phyloP scores from a whole-genome alignment of 495 filamentous ascomycete genomes.

The Penicillium coprophilum region DNA sequence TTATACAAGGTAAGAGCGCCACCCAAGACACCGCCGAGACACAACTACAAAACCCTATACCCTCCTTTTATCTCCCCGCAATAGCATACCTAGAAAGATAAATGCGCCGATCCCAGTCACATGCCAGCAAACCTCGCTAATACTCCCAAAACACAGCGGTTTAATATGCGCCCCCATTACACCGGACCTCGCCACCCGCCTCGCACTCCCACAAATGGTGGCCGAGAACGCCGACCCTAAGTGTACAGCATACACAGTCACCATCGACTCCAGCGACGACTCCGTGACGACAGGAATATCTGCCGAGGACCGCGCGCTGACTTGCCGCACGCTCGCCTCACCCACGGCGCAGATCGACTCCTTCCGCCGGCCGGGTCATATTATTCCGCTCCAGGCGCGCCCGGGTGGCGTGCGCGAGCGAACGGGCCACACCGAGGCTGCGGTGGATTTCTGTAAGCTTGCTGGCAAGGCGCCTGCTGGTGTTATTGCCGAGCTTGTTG shows the following conservation, averaged over 20 bases:
- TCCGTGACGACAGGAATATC: conserved; percentile 86
- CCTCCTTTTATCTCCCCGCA: neutral
- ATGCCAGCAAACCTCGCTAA: neutral
- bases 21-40: conserved; percentile 1
- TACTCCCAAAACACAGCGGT: conserved; percentile 53
- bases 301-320: conserved; percentile 81
- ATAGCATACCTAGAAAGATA: neutral
- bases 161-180: conserved; percentile 85
- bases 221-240: conserved; percentile 77
- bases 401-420: conserved; percentile 78
- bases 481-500: conserved; percentile 87
- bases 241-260: conserved; percentile 86
- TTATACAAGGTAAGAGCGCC: conserved; percentile 57
- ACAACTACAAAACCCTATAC: neutral
- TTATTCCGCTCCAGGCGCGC: conserved; percentile 79
- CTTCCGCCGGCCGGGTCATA: conserved; percentile 85
- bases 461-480: conserved; percentile 71
- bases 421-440: conserved; percentile 89
- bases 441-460: conserved; percentile 79
- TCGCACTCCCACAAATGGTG: conserved; percentile 90
- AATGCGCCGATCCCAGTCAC: neutral
- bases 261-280: conserved; percentile 72
- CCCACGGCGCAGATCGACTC: conserved; percentile 51
- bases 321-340: conserved; percentile 76
- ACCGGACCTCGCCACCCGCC: conserved; percentile 60